Evolutionary conservation across 164 flowering plant genomes (phyloP), one percentile per base, ranked within the genome.

Genomic region (Annona squamosa): DNA sequence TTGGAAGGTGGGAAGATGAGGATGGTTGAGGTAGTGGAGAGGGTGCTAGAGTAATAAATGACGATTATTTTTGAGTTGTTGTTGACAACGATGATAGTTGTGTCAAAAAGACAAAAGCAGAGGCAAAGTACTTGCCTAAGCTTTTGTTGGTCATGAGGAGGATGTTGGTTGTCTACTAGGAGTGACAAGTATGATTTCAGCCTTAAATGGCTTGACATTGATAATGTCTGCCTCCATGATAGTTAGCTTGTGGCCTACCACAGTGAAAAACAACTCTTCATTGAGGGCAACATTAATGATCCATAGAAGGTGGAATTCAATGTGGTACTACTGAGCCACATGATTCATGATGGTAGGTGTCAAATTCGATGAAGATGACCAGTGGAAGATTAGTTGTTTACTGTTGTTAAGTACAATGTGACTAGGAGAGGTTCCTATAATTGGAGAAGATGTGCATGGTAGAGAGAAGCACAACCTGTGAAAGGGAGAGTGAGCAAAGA

Each of bases 101-200:
- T 46, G 73, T 92, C 90, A 90, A 83, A 88, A 90, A 92, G 1
- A 94, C 83, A 16, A 92, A 84, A 46, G 86, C 89, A 0, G 91
- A 75, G 6, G 89, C 69, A 10, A 85, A 46, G 83, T 84, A 92
- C 71, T 85, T 83, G 62, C 92, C 91, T 45, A 88, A 48, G 56
- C 47, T 63, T 47, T 80, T 66, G 43, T 85, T 75, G 2, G 97
- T 82, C 0, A 81, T 82, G 3, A 92, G 63, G 16, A 92, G 85
- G 45, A 73, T 93, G 41, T 89, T 89, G 41, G 95, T 92, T 76
- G 95, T 92, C 69, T 92, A 76, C 97, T 95, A 0, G 97, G 97
- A 57, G 88, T 82, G 0, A 92, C 77, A 2, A 90, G 68, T 0
- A 92, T 63, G 0, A 89, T 91, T 71, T 88, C 85, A 1, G 77